Conservation (phyloP, 352 stramenopile genomes). For the Phytophthora ramorum region DNA sequence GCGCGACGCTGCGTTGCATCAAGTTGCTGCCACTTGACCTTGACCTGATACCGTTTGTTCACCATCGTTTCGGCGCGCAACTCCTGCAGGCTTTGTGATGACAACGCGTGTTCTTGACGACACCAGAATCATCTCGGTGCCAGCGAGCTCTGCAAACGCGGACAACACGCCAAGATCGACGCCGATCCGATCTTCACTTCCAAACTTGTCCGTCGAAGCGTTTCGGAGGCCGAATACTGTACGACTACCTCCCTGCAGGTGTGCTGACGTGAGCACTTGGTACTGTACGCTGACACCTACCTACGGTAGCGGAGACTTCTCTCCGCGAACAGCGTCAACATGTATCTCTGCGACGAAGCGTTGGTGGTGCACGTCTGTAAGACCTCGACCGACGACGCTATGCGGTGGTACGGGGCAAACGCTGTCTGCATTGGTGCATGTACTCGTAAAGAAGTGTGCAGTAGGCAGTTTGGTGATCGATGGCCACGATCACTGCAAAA, state of each 20-base stretch:
- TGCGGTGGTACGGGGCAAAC: neutral
- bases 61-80: slow-evolving; percentile 46
- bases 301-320: slow-evolving; percentile 14
- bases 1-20: neutral
- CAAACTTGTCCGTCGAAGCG: slow-evolving; percentile 8
- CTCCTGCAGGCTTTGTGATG: slow-evolving; percentile 32
- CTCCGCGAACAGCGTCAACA: slow-evolving; percentile 16
- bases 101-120: slow-evolving; percentile 18
- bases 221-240: slow-evolving; percentile 21
- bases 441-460: slow-evolving; percentile 26
- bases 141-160: slow-evolving; percentile 24
- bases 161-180: neutral
- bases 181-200: slow-evolving; percentile 27
- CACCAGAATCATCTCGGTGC: slow-evolving; percentile 17
- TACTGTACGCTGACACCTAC: neutral
- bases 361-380: slow-evolving; percentile 4
- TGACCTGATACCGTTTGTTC: slow-evolving; percentile 36
- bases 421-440: neutral
- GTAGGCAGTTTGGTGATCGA: slow-evolving; percentile 5
- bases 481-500: neutral
- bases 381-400: slow-evolving; percentile 2
- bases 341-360: slow-evolving; percentile 4
- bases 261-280: slow-evolving; percentile 15
- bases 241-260: slow-evolving; percentile 9
- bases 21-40: slow-evolving; percentile 7